phyloP scores from a whole-genome alignment of 2,329 filamentous ascomycete genomes.

The Podosphaera aphanis region DNA sequence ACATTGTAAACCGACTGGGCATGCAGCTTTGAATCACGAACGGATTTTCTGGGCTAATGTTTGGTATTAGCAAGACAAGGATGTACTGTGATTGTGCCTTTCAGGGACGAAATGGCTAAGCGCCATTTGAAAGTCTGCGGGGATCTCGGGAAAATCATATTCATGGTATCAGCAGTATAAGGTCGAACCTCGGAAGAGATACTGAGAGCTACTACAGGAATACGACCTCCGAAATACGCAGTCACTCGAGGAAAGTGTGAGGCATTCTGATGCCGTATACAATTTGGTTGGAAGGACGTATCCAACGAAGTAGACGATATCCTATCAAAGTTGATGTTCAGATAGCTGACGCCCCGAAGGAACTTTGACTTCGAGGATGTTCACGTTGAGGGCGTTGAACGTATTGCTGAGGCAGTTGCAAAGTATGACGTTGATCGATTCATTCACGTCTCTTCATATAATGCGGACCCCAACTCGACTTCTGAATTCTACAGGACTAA shows the following conservation, averaged over 20 bases:
- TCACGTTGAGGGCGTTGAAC: slow-evolving; percentile 74
- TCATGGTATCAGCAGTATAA: slow-evolving; percentile 33
- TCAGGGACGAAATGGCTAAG: slow-evolving; percentile 93
- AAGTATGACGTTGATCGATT: slow-evolving; percentile 97
- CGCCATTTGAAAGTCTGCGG: slow-evolving; percentile 90
- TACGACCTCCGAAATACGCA: slow-evolving; percentile 84
- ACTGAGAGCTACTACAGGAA: slow-evolving; percentile 31
- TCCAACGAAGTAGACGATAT: slow-evolving; percentile 51
- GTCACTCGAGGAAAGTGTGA: slow-evolving; percentile 87
- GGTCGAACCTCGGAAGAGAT: neutral
- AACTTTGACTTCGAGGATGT: slow-evolving; percentile 89
- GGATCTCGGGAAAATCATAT: slow-evolving; percentile 72
- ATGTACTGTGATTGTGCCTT: slow-evolving; percentile 84
- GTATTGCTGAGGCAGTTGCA: slow-evolving; percentile 79
- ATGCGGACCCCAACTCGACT: slow-evolving; percentile 53
- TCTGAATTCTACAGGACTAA: slow-evolving; percentile 88
- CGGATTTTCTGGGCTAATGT: slow-evolving; percentile 7
- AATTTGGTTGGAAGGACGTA: slow-evolving; percentile 89
- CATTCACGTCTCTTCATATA: slow-evolving; percentile 91
- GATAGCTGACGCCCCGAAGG: slow-evolving; percentile 21
- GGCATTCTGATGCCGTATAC: slow-evolving; percentile 93
- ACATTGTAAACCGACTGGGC: slow-evolving; percentile 91
- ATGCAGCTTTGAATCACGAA: slow-evolving; percentile 12
- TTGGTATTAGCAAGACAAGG: slow-evolving; percentile 51
- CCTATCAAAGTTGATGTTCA: no score